phyloP scores from a whole-genome alignment of 1,139 yeast genomes.

The Candida sanyaensis region DNA sequence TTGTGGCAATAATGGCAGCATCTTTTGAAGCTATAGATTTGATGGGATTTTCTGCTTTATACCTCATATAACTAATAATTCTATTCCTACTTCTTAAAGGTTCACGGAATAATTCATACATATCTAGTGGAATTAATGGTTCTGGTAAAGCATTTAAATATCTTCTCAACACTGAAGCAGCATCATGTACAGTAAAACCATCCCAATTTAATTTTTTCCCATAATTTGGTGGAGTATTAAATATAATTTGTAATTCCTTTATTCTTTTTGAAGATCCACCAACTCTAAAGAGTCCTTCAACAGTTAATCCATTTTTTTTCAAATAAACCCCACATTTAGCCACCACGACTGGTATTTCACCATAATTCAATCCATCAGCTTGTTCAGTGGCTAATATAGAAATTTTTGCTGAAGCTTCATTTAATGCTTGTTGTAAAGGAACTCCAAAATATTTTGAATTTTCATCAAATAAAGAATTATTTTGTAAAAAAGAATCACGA shows the following conservation, averaged over 20 bases:
- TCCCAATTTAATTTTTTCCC: constrained; percentile 91
- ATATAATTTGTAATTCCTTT: constrained; percentile 78
- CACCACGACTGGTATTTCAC: constrained; percentile 84
- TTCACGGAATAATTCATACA: constrained; percentile 78
- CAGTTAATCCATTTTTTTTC: constrained; percentile 71
- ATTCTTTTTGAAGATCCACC: constrained; percentile 91
- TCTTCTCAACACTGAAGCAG: constrained; percentile 85
- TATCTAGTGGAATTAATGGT: constrained; percentile 79
- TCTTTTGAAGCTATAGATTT: constrained; percentile 13
- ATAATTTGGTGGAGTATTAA: constrained; percentile 84
- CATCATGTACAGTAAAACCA: constrained; percentile 96
- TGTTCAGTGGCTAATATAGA: constrained; percentile 48
- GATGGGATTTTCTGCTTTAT: constrained; percentile 47
- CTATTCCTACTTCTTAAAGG: constrained; percentile 67
- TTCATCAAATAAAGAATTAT: constrained; percentile 45
- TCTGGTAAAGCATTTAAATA: constrained; percentile 88
- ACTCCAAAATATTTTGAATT: constrained; percentile 80
- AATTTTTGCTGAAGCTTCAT: constrained; percentile 74
- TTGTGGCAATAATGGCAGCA: constrained; percentile 2
- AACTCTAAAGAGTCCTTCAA: constrained; percentile 91
- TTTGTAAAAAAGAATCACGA: constrained; percentile 55
- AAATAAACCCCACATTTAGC: constrained; percentile 91
- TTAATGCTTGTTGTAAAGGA: constrained; percentile 67
- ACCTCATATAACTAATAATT: constrained; percentile 62
- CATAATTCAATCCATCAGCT: constrained; percentile 50